Base-by-base conservation (phyloP, 768 basidiomycete species). In the Pisolithus tinctorius region DNA sequence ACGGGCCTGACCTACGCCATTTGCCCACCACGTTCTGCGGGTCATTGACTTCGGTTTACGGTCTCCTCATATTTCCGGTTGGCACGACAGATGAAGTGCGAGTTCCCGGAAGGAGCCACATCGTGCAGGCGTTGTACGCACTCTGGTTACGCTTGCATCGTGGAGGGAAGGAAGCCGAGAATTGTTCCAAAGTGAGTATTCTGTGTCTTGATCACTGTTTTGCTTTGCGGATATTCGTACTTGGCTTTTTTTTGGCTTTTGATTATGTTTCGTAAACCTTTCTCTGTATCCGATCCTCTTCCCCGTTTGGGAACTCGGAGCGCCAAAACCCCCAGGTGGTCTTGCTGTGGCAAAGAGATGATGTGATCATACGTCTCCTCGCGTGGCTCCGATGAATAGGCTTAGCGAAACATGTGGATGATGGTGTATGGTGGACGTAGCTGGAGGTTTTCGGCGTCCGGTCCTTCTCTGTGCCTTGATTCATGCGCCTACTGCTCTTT, bases 141-240 rank as follows among this genome's bases (percentile, higher is more conserved):
- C 26, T 79, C 82, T 47, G 83, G 85, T 1, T 86, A 89, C 67
- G 74, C 81, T 40, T 92, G 89, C 64, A 82, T 90, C 57, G 88
- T 91, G 37, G 88, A 90, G 67, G 88, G 88, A 45, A 77, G 88
- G 54, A 89, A 88, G 70, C 85, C 81, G 49, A 76, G 82, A 60
- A 84, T 79, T 26, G 81, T 82, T 23, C 88, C 88, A 54, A 92
- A 90, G 89, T 92, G 67, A 80, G 88, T 44, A 26, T 81, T 51
- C 49, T 47, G 30, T 26, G 17, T 45, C 30, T 47, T 23, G 8
- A 41, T 36, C n/a, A 50, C 10, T 25, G 36, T 49, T 50, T 40
- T 47, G 34, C 25, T 46, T 48, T 47, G 34, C 20, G 20, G 20
- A 20, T 20, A 20, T 20, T 20, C 20, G 20, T 20, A 20, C 31